Evolutionary conservation across 192 early-diverging fungal species (phyloP).

Genomic region (Linnemannia hyalina): DNA sequence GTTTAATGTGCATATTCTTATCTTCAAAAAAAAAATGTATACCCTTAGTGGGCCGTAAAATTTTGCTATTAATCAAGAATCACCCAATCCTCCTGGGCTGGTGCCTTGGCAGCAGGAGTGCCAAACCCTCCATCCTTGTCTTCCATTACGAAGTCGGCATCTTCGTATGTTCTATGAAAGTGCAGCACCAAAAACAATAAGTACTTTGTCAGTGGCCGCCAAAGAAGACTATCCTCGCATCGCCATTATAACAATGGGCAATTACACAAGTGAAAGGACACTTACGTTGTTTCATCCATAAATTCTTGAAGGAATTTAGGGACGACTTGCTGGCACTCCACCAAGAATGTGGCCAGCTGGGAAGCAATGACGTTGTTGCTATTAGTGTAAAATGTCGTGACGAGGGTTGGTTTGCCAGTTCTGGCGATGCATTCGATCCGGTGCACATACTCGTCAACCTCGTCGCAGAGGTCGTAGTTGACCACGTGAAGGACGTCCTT

Average conservation of each 20-base stretch:
- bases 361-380: slow-evolving; percentile 54
- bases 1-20: not conserved
- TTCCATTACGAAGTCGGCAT: slow-evolving; percentile 20
- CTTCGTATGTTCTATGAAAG: slow-evolving; percentile 17
- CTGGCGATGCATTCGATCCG: slow-evolving; percentile 79
- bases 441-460: slow-evolving; percentile 89
- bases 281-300: not conserved
- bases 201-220: not conserved
- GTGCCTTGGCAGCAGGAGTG: not conserved
- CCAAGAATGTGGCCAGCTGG: slow-evolving; percentile 60
- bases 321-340: slow-evolving; percentile 68
- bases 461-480: slow-evolving; percentile 86
- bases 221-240: not conserved
- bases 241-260: too few relatives aligned
- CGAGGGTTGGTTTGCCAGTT: slow-evolving; percentile 69
- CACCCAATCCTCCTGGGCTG: not conserved
- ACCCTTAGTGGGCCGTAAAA: too few relatives aligned
- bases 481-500: slow-evolving; percentile 87
- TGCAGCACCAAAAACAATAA: not conserved
- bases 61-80: too few relatives aligned
- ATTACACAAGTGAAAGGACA: not conserved
- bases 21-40: not conserved
- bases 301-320: slow-evolving; percentile 59
- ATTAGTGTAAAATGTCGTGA: slow-evolving; percentile 65
- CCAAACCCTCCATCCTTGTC: not conserved